Evolutionary conservation across 2,329 filamentous ascomycete genomes (phyloP), one percentile per base, ranked within the genome.

Genomic region (Arthroderma uncinatum): DNA sequence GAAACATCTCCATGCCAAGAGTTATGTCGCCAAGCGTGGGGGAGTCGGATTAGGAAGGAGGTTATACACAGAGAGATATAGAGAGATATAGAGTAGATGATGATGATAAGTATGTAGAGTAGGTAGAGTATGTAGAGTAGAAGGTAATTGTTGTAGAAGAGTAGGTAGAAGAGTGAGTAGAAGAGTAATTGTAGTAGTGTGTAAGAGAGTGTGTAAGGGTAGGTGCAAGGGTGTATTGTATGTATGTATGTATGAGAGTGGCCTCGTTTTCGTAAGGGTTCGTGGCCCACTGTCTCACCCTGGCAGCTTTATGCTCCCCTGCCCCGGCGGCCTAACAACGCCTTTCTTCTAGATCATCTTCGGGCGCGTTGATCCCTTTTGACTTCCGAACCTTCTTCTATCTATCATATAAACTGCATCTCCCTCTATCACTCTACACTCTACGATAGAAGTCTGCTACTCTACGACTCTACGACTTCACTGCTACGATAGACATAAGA

Each of bases 311-410:
- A 23, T 8, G 6, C 8, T 9, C 8, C 7, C 40, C 9, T 47
- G 54, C 60, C n/a, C n/a, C n/a, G n/a, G n/a, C n/a, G n/a, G n/a
- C 61, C 59, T 52, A 40, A 47, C 56, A 59, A 60, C 40, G 53
- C 59, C 52, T 57, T 59, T 53, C 33, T 62, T 62, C 58, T 60
- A 55, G 47, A 59, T 56, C 55, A 57, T 56, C 60, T 54, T 56
- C 58, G 40, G 54, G 53, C 57, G 59, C 61, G 60, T 62, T 60
- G 58, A 60, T 60, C 58, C 58, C 55, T 60, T 55, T 58, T 56
- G 28, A 21, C 53, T 47, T 33, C 39, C 53, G 36, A 55, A 55
- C 30, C 47, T 50, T 60, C 55, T 58, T 57, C 53, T 59, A 25
- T 44, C 39, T 39, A n/a, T 47, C 54, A 10, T 14, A n/a, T n/a